Evolutionary conservation across 2,329 filamentous ascomycete genomes (phyloP).

Genomic region (Penicillium brevicompactum): DNA sequence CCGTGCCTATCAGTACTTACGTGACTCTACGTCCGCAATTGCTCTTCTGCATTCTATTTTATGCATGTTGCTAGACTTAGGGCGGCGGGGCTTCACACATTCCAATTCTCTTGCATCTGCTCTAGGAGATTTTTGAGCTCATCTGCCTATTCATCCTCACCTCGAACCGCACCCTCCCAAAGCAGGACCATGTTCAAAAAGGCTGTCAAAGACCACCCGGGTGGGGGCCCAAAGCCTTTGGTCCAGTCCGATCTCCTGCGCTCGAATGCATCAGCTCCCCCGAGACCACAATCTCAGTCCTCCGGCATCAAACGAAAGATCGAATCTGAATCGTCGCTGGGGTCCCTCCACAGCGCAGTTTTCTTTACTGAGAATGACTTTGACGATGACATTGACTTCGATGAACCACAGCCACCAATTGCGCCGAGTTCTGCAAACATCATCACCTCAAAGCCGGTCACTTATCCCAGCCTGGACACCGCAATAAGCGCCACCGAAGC

Average conservation of each 20-base stretch:
- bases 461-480: conserved; percentile 22
- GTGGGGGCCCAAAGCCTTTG: conserved; percentile 34
- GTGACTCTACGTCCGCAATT: conserved; percentile 4
- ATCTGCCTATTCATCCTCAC: conserved; percentile 30
- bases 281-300: conserved; percentile 27
- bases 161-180: conserved; percentile 16
- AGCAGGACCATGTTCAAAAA: conserved; percentile 42
- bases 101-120: conserved; percentile 26
- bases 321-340: conserved; percentile 40
- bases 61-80: conserved; percentile 30
- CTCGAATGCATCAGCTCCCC: conserved; percentile 26
- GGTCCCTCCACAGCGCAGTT: conserved; percentile 52
- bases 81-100: conserved; percentile 19
- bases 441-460: conserved; percentile 12
- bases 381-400: conserved; percentile 78
- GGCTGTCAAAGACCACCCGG: conserved; percentile 43
- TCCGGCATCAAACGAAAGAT: conserved; percentile 43
- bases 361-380: conserved; percentile 81
- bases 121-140: conserved; percentile 20
- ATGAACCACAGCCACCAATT: conserved; percentile 43
- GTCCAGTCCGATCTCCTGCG: conserved; percentile 34
- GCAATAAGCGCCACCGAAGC: conserved; percentile 8
- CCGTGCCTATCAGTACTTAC: conserved; percentile 3
- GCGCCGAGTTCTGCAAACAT: conserved; percentile 14
- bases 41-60: conserved; percentile 15